Base-by-base conservation (phyloP, 352 stramenopile species). In the Phytopythium chamaehyphon region DNA sequence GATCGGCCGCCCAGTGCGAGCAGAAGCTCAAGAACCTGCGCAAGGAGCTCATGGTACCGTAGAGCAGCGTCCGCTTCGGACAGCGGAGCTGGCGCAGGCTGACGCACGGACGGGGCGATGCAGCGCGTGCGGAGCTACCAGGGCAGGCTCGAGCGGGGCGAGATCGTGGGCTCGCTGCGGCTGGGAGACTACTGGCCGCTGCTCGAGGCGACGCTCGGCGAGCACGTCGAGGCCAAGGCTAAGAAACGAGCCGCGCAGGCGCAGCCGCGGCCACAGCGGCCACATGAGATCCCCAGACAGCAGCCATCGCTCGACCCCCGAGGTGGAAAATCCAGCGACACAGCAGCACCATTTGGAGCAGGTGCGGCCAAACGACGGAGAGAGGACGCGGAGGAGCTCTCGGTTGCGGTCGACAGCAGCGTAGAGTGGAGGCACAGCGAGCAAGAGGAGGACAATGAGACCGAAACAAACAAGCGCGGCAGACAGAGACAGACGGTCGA, bases 21-120 rank as follows among this genome's bases (percentile, higher is more conserved):
- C 52, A 59, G 37, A 59, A 59, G 45, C 37, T 59, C 52, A 59
- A 59, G 36, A 59, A 59, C 45, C 45, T 59, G 52, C 52, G 52
- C 43, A 59, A 59, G 37, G 52, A 59, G 44, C 53, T 48, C 35
- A 21, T 59, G 12, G 52, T 59, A 28, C 33, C 6, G 26, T 37
- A 37, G 21, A 44, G n/a, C 38, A 22, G 24, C 6, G 16, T 43
- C 7, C 37, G 42, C 14, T 0, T 6, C 14, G 14, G 10, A 35
- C n/a, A n/a, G n/a, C n/a, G n/a, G n/a, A n/a, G n/a, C n/a, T n/a
- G 21, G 8, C 18, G 40, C 19, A 21, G 28, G 28, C 28, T 33
- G 28, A 33, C 28, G 28, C 24, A 3, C 31, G 10, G 16, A 5
- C 9, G 22, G 23, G 7, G 24, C 3, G 28, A 8, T 22, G 26